Base-by-base conservation (phyloP, 2,329 filamentous ascomycete species). In the Colletotrichum orbiculare region DNA sequence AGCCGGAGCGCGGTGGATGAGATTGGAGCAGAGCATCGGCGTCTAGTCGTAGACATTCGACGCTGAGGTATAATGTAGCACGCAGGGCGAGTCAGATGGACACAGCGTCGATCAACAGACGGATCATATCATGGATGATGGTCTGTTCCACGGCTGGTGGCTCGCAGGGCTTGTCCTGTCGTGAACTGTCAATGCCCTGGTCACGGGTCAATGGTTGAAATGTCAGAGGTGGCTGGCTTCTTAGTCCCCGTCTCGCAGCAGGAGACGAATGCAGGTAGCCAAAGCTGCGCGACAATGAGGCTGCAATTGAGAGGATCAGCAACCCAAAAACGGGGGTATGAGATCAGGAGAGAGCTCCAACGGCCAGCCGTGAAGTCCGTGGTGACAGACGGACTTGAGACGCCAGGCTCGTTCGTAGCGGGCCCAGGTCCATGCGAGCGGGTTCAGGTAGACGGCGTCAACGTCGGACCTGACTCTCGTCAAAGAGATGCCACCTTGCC, bases 141-240 rank as follows among this genome's bases (percentile, higher is more conserved):
- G 25, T 25, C 25, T 39, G 61, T 54, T 54, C n/a, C 52, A 65
- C 62, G 42, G 46, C 58, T 13, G 34, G 52, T 57, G 56, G 62
- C 58, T 53, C 53, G n/a, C n/a, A 64, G 57, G 39, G 43, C 50
- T 65, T 62, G 57, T 56, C 57, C 54, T 65, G 62, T 8, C 41
- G 57, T 65, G 62, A 43, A 65, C 39, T 61, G 57, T 57, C 58
- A 42, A 37, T 50, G 42, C 41, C 52, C 52, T 62, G 39, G 37
- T 65, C 33, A 53, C 52, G 25, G 58, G 62, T 62, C 47, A 57
- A 53, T 57, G 37, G 33, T 34, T 41, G 58, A 53, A 53, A 53
- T 37, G 17, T 52, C 52, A 35, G 25, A 34, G 53, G 15, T 58
- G 48, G 56, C 47, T 45, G 15, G 17, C 41, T 41, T 48, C 45